Percentiles rank a stretch among this genome's conserved stretches.
phyloP scores from a whole-genome alignment of 495 filamentous ascomycete species.

The Rusavskia elegans region DNA sequence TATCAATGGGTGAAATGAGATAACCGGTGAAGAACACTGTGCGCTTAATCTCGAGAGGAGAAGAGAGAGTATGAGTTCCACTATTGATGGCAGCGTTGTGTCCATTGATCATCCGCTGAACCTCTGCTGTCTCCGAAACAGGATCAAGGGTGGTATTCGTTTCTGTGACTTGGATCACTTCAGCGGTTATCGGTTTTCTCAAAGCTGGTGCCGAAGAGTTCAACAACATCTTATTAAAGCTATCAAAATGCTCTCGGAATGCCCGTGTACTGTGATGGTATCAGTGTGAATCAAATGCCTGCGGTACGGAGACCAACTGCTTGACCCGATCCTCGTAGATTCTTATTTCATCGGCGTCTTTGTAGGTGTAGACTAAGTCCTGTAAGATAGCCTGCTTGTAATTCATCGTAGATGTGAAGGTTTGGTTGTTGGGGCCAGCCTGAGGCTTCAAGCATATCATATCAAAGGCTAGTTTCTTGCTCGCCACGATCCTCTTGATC shows the following conservation, averaged over 20 bases:
- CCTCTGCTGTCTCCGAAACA: slow-evolving; percentile 62
- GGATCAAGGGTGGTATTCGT: slow-evolving; percentile 62
- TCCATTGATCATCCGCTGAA: slow-evolving; percentile 76
- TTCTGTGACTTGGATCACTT: slow-evolving; percentile 82
- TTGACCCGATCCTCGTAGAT: slow-evolving; percentile 50
- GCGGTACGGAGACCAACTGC: slow-evolving; percentile 30
- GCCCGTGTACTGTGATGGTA: slow-evolving; percentile 38
- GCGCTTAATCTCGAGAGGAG: slow-evolving; percentile 53
- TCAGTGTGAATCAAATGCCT: slow-evolving; percentile 7
- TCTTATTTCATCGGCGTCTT: slow-evolving; percentile 61
- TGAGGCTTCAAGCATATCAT: slow-evolving; percentile 78
- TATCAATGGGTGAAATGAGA: slow-evolving; percentile 54
- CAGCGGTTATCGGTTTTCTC: slow-evolving; percentile 48
- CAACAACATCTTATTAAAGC: slow-evolving; percentile 45
- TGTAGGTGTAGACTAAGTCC: slow-evolving; percentile 71
- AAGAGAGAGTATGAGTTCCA: slow-evolving; percentile 22
- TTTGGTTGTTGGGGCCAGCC: slow-evolving; percentile 60
- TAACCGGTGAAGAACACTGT: slow-evolving; percentile 93
- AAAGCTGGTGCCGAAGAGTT: slow-evolving; percentile 15
- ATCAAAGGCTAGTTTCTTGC: slow-evolving; percentile 72
- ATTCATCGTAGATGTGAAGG: slow-evolving; percentile 59
- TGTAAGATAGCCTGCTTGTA: slow-evolving; percentile 79
- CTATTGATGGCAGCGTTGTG: slow-evolving; percentile 48
- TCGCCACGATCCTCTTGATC: slow-evolving; percentile 66
- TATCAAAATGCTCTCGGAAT: slow-evolving; percentile 68